Base-by-base conservation (phyloP, 495 filamentous ascomycete genomes). In the Daldinia vernicosa region DNA sequence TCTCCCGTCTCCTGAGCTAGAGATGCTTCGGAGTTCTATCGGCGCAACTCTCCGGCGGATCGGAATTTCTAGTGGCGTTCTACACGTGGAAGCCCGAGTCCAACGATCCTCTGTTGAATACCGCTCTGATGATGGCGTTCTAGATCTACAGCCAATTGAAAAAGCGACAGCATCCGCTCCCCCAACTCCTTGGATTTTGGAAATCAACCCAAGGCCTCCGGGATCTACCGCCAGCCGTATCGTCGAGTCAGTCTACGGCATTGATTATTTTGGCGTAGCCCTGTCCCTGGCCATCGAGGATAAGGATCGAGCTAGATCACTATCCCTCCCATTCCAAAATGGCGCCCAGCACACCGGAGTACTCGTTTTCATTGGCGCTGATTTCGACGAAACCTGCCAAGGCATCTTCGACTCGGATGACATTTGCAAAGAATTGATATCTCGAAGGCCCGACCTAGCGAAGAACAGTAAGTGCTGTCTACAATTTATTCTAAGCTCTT, bases 341-440 rank as follows among this genome's bases (percentile, higher is more conserved):
- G 77, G 77, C 4, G 63, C 78, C 2, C 78, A 80, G 63, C 66
- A 63, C 30, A 63, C 76, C 9, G 47, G 71, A 0, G 72, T 70
- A 6, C 54, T 74, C 47, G 71, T 72, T 9, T 60, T 77, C 60
- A 75, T 77, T 17, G 53, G 65, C 17, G 76, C 74, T 17, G 76
- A 77, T 4, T 77, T 72, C 27, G 71, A 72, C 12, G 37, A 66
- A 33, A 53, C 58, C 32, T 65, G 71, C 9, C 69, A 75, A 26
- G 80, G 80, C 0, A 71, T 80, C 28, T 80, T 79, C 9, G 75
- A 82, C 37, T 80, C 79, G 11, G 78, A 77, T 15, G 80, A 82
- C 37, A 68, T 80, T 19, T 79, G 78, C 53, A 72, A 63, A 6
- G 80, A 81, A 17, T 45, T 82, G 50, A 52, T 80, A 5, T 6